A percentile compares a stretch with the other conserved stretches of the same genome.
phyloP scores from a whole-genome alignment of 768 basidiomycete genomes.

The Nevesoporus exiguus region DNA sequence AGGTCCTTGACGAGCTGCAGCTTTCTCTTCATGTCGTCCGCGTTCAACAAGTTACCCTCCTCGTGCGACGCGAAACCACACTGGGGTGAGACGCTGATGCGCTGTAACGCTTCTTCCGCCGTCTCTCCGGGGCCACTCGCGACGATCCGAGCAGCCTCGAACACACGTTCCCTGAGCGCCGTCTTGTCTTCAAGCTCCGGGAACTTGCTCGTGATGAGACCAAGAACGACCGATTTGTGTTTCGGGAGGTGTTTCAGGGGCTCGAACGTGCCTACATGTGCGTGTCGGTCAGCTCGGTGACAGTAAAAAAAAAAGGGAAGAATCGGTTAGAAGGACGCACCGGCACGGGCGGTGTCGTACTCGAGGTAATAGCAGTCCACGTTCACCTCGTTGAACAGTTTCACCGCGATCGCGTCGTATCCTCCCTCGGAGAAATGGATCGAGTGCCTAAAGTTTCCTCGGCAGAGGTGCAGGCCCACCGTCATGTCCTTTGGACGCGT shows the following conservation, averaged over 20 bases:
- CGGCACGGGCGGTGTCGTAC: conserved; percentile 47
- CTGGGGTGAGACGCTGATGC: conserved; percentile 46
- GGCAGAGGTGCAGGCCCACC: conserved; percentile 43
- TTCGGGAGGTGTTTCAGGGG: conserved; percentile 31
- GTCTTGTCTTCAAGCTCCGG: conserved; percentile 41
- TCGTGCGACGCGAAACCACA: conserved; percentile 49
- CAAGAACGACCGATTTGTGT: conserved; percentile 40
- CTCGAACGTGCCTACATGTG: conserved; percentile 27
- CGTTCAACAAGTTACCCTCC: conserved; percentile 40
- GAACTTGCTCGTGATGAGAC: conserved; percentile 44
- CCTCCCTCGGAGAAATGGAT: conserved; percentile 45
- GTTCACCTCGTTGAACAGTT: conserved; percentile 43
- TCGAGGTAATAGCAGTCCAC: conserved; percentile 47
- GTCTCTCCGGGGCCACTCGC: conserved; percentile 38
- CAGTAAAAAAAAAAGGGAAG: rapidly evolving
- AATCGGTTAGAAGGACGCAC: conserved; percentile 27
- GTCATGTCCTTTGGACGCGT: conserved; percentile 38
- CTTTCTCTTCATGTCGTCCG: conserved; percentile 34
- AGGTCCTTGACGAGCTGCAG: conserved; percentile 32
- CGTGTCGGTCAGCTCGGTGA: not conserved
- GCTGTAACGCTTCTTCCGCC: conserved; percentile 36
- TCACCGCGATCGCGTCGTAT: conserved; percentile 43
- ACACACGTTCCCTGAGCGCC: conserved; percentile 38
- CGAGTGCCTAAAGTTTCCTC: conserved; percentile 33
- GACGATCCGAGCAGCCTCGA: conserved; percentile 41